These are phyloP conservation scores for Lichenothelia convexa DNA, from an alignment of 495 filamentous ascomycete species.

Conservation along the genomic window DNA sequence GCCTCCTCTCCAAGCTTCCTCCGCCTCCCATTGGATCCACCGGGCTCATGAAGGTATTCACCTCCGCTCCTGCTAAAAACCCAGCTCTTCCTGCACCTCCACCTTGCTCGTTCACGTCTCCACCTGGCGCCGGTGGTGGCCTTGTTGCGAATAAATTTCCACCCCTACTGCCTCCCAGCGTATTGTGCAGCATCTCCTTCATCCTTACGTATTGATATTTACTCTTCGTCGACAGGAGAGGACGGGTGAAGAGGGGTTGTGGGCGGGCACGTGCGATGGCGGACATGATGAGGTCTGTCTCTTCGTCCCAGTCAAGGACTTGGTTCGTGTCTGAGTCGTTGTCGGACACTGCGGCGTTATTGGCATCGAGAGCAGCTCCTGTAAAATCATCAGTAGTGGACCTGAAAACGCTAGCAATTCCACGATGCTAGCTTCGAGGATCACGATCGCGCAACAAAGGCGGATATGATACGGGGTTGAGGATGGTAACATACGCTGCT, in stretches of 20 bases:
- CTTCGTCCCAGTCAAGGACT: slow-evolving; percentile 81
- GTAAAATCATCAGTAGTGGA: too few relatives aligned
- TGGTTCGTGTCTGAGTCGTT: slow-evolving; percentile 47
- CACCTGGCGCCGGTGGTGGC: too few relatives aligned
- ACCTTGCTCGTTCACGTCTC: too few relatives aligned
- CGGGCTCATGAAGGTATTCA: too few relatives aligned
- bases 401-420: too few relatives aligned
- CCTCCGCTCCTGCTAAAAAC: too few relatives aligned
- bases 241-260: slow-evolving; percentile 48
- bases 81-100: too few relatives aligned
- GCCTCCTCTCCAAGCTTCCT: too few relatives aligned
- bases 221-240: slow-evolving; percentile 44
- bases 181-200: slow-evolving; percentile 72
- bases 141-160: slow-evolving; percentile 14
- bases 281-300: slow-evolving; percentile 72
- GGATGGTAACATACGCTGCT: slow-evolving; percentile 52
- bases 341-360: slow-evolving; percentile 79
- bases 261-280: slow-evolving; percentile 60
- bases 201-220: slow-evolving; percentile 73
- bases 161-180: slow-evolving; percentile 27
- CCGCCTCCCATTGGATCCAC: too few relatives aligned
- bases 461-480: not conserved
- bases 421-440: too few relatives aligned
- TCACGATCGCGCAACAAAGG: too few relatives aligned
- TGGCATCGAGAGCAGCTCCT: slow-evolving; percentile 88